Evolutionary conservation across 2,329 filamentous ascomycete genomes (phyloP), one percentile per base, ranked within the genome.

Genomic region (Aspergillus pseudoterreus): DNA sequence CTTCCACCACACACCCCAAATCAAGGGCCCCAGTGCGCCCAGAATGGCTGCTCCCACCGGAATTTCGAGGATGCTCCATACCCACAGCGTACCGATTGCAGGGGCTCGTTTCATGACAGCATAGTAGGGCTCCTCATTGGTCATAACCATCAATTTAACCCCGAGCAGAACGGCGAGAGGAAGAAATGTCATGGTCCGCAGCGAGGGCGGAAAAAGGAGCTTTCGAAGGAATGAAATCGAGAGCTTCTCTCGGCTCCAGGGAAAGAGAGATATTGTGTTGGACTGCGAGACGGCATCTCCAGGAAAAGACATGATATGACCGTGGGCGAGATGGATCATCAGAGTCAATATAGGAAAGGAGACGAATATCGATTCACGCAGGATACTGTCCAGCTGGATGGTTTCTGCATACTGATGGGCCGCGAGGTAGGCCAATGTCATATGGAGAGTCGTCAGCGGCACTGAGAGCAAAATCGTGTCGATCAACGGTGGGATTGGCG

Each of bases 61-160:
- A 72, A 96, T 80, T 74, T 99, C 94, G 43, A 97, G 80, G 19
- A 97, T 86, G 30, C 87, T 84, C 91, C 92, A 97, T 4, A 97
- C 81, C 92, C 92, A 97, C 15, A 97, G 70, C 38, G 89, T 92
- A 0, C 90, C 94, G 12, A 96, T 70, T 4, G 91, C 85, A n/a
- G 94, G 94, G 0, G 91, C 88, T 57, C 84, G 85, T 75, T 96
- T 95, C 90, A 97, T 92, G 17, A 95, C 85, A 6, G 88, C 87
- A 60, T 95, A 84, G 64, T 96, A 97, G 4, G 86, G 83, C 58
- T 85, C 82, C 27, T 77, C 80, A 64, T 96, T 97, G 22, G 88
- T 90, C 48, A 92, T 83, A 59, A 88, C 78, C 45, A 97, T 85
- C 56, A 96, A 76, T 69, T 90, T 92, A 71, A 85, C 89, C 1